A percentile compares a stretch with the other conserved stretches of the same genome.
Evolutionary conservation across 2,329 filamentous ascomycete genomes (phyloP).

Genomic region (Talaromyces sp.): DNA sequence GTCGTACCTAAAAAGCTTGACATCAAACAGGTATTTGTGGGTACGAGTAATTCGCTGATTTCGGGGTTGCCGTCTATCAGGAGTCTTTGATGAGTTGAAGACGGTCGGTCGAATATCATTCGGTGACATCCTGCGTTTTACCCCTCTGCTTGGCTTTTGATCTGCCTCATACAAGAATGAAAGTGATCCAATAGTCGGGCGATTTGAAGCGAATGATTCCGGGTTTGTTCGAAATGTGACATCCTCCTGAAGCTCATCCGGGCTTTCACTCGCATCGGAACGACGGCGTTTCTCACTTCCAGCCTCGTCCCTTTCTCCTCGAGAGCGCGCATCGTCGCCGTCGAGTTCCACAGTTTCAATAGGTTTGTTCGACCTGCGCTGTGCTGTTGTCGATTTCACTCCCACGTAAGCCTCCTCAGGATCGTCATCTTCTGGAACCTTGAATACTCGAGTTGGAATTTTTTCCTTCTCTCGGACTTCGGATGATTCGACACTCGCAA

Average conservation of each 20-base stretch:
- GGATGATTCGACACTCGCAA: slow-evolving; percentile 21
- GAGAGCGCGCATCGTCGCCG: background rate
- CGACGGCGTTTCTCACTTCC: slow-evolving; percentile 11
- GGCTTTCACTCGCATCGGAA: slow-evolving; percentile 34
- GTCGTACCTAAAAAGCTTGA: slow-evolving; percentile 28
- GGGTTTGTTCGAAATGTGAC: slow-evolving; percentile 29
- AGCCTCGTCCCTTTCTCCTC: background rate
- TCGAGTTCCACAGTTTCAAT: background rate
- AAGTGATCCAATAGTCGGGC: slow-evolving; percentile 16
- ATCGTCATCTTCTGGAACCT: background rate
- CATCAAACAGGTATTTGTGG: slow-evolving; percentile 23
- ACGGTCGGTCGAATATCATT: slow-evolving; percentile 35
- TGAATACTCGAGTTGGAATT: background rate
- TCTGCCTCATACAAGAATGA: slow-evolving; percentile 8
- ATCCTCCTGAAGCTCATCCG: slow-evolving; percentile 43
- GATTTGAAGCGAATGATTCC: slow-evolving; percentile 20
- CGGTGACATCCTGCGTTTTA: slow-evolving; percentile 27
- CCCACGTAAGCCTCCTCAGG: background rate
- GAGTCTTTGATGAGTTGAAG: slow-evolving; percentile 26
- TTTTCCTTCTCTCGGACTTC: background rate
- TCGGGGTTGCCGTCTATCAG: slow-evolving; percentile 12
- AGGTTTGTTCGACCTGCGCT: background rate
- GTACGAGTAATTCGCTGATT: background rate
- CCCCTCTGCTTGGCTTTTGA: slow-evolving; percentile 1
- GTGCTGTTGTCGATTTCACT: background rate